Evolutionary conservation across 1,284 basidiomycete genomes (phyloP), one percentile per base, ranked within the genome.

Genomic region (Farysia itapuensis): DNA sequence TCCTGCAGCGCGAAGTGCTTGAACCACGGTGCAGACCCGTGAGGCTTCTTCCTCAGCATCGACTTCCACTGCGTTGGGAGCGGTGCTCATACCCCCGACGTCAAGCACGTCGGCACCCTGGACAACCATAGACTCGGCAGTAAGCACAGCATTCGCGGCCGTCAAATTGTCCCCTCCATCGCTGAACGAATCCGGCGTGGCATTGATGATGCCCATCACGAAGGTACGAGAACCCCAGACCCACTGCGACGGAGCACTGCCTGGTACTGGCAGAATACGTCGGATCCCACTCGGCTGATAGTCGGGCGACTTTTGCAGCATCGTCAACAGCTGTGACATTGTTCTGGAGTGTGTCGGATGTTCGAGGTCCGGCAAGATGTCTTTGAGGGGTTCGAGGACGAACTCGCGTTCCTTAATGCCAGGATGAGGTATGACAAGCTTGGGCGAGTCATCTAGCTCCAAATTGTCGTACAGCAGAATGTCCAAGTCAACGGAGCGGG

Each of bases 181-280:
- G 0, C 93, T 97, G 79, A 98, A 98, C 0, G 92, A 96, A 78
- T 99, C 93, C 1, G 95, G 95, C 0, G 95, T 98, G 3, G 84
- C 83, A 74, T 98, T 97, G 61, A 98, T 83, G 4, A 91, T 96
- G 0, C 88, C 88, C 95, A 98, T 98, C 49, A 97, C 77, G 48
- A 83, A 82, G 1, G 89, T 91, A 59, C 61, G 44, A 15, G 46
- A 43, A 11, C 64, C 69, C 71, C 73, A 74, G 11, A 48, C 43
- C 69, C 71, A 70, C 29, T 30, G 39, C 18, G 31, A 9, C n/a
- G 26, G 26, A n/a, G n/a, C 9, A 28, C 11, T 11, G n/a, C n/a
- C n/a, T 28, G 63, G 48, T 20, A 70, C 35, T 5, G 67, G 53
- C 30, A 72, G 36, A 2, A 72, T 68, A 28, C 65, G 53, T 21